These are phyloP conservation scores for Ophiostoma himal-ulmi DNA, from an alignment of 2,329 filamentous ascomycete species.

Conservation along the genomic window DNA sequence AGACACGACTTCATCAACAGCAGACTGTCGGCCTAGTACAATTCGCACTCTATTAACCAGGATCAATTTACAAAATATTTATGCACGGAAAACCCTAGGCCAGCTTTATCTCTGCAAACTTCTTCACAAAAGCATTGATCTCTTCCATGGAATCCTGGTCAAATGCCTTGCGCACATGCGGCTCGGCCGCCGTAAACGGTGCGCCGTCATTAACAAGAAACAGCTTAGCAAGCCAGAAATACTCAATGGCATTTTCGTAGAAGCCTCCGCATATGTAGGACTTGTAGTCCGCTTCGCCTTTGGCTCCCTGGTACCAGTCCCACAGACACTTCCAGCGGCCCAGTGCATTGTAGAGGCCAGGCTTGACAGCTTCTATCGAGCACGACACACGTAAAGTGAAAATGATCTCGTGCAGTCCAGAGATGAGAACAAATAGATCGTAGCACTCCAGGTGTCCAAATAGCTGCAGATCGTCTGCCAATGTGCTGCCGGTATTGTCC, in stretches of 20 bases:
- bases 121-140: neutral
- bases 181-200: neutral
- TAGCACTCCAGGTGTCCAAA: neutral
- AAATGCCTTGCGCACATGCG: neutral
- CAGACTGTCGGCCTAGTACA: no score
- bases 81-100: neutral
- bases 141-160: constrained; percentile 2
- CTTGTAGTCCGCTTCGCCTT: neutral
- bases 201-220: neutral
- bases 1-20: no score
- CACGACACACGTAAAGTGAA: neutral
- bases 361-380: neutral
- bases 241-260: neutral
- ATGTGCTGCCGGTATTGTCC: neutral
- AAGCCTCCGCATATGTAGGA: neutral
- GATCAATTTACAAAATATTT: no score
- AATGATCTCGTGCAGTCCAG: neutral
- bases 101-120: neutral
- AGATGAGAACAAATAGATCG: neutral
- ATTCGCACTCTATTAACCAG: no score
- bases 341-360: neutral
- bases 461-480: neutral
- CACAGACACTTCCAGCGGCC: neutral
- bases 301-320: neutral
- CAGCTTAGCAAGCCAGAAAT: neutral